Evolutionary conservation across 768 basidiomycete species (phyloP), one percentile per base, ranked within the genome.

Genomic region (Hericium coralloides): DNA sequence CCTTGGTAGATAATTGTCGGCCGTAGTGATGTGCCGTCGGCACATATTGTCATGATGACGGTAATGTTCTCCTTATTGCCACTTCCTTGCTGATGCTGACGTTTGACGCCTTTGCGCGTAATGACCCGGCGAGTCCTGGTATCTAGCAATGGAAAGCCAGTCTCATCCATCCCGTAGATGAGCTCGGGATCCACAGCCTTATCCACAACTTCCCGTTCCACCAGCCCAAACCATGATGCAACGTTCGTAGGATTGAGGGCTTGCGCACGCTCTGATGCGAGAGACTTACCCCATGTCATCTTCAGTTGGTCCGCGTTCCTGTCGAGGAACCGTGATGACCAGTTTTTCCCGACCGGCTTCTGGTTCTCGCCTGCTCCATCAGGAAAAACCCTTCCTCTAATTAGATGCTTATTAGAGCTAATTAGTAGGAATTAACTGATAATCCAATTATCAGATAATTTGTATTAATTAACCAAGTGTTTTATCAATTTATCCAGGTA

Each of bases 1-100:
- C 75, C 76, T 55, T 76, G 73, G 61, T 69, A 70, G 20, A 77
- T 76, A 0, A 77, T 67, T 15, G 70, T 61, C 4, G 77, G 79
- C 1, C 67, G 64, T 0, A 69, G 56, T 0, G 61, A 45, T 1
- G 71, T 70, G 0, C 78, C 75, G 69, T 77, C 70, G 0, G 71
- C 72, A 61, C 75, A 74, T 20, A 79, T 78, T 2, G 73, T 74
- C 0, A 71, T 67, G 49, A 79, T 63, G 12, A 73, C 67, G 0
- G 74, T 76, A 38, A 72, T 74, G 51, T 72, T 76, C 58, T 77
- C 74, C 10, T 64, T 57, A 25, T 61, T 62, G 1, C 72, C 70
- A 26, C 60, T 60, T 1, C 59, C 38, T 57, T 73, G 72, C 60
- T 74, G 71, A 64, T 76, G 66, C 55, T 71, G 70, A 8, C 58